These are phyloP conservation scores for Perkinsus olseni DNA, from an alignment of 169 alveolate genomes.

Conservation along the genomic window DNA sequence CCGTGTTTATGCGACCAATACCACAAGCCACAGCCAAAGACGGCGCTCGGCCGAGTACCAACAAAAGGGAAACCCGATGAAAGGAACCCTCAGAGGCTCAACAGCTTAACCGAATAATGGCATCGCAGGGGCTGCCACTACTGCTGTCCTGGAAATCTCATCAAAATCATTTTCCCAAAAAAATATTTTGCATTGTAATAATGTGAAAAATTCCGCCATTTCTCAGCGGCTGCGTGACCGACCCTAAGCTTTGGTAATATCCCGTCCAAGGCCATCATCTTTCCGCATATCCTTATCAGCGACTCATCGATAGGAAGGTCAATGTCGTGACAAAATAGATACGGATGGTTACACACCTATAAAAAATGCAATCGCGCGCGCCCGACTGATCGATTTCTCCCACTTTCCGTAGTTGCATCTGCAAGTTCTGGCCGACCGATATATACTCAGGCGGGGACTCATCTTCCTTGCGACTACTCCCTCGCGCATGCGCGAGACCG, in stretches of 20 bases:
- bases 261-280: constrained; percentile 77
- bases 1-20: too few species aligned
- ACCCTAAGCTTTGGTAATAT: constrained; percentile 71
- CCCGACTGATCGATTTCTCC: neutral
- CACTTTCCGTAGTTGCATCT: constrained; percentile 76
- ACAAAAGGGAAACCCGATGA: neutral
- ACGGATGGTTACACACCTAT: constrained; percentile 81
- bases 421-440: constrained; percentile 52
- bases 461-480: too few species aligned
- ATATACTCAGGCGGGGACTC: neutral
- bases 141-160: too few species aligned
- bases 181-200: too few species aligned
- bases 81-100: neutral
- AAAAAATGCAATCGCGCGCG: neutral
- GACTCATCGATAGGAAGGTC: constrained; percentile 62
- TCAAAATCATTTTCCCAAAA: too few species aligned
- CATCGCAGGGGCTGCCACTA: too few species aligned
- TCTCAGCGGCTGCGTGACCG: constrained; percentile 13
- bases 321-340: constrained; percentile 69
- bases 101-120: too few species aligned
- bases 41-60: too few species aligned
- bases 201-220: too few species aligned
- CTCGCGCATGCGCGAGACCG: constrained; percentile 36
- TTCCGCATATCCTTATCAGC: constrained; percentile 76
- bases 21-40: too few species aligned